Evolutionary conservation across 805 yeast species (phyloP), one percentile per base, ranked within the genome.

Genomic region (Cyberlindnera subsufficiens): DNA sequence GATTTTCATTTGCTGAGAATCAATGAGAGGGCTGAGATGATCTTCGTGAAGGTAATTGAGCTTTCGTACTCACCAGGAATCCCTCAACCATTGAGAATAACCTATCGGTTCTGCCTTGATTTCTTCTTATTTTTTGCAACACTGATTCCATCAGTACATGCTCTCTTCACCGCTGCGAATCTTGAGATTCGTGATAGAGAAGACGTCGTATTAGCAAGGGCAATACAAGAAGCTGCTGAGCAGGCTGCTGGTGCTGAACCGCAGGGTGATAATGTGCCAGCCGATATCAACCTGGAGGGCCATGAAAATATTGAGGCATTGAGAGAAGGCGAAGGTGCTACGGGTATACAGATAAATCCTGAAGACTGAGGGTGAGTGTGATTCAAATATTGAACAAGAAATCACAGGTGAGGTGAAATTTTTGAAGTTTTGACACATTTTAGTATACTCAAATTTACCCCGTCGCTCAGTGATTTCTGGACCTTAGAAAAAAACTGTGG

Each of bases 101-200:
- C 16, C 18, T 20, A 25, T 17, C 6, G 27, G 0, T 14, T 42
- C 9, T 2, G 34, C 19, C 38, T 52, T 10, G 46, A 46, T 22
- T 2, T 42, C 9, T n/a, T 38, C 3, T 18, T 50, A 13, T 46
- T 46, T 38, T 35, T 44, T 15, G 42, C 47, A 0, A 44, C 50
- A 31, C 11, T 43, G 29, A 27, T 42, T 2, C 53, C 53, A 8
- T 35, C 39, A 2, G 19, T 48, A 13, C 51, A 52, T 29, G 42
- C 35, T 3, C 31, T 40, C 25, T 46, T 49, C 22, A 19, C 16
- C 15, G 37, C 8, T 14, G 27, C 32, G 8, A 13, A 19, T 27
- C 22, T 19, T n/a, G 47, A 43, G 37, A 25, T 29, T 7, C n/a
- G 27, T 7, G 37, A 19, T 14, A 15, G 30, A 20, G 37, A 35